Percentiles rank a stretch among this genome's conserved stretches.
Evolutionary conservation across 768 basidiomycete species (phyloP).

Genomic region (Agaricus subrufescens): DNA sequence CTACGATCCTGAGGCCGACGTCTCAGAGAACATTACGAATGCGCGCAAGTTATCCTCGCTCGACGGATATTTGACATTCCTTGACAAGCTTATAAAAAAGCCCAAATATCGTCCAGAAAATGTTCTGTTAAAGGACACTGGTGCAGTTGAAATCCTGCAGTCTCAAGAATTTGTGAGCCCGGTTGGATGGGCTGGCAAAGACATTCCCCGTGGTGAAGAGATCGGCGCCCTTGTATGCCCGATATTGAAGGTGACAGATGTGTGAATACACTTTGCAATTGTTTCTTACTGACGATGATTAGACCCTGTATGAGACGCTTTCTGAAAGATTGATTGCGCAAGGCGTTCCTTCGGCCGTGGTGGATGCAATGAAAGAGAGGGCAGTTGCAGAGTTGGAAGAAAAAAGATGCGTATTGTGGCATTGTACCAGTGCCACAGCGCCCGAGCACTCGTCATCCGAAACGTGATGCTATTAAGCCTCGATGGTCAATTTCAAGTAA

Average conservation of each 20-base stretch:
- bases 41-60: constrained; percentile 15
- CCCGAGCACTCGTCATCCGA: neutral
- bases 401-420: neutral
- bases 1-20: constrained; percentile 7
- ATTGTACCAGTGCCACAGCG: constrained; percentile 8
- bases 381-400: constrained; percentile 10
- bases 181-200: constrained; percentile 3
- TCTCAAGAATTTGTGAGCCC: constrained; percentile 2
- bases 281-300: neutral
- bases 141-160: neutral
- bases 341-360: neutral
- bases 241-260: constrained; percentile 8
- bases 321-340: neutral
- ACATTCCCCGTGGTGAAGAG: constrained; percentile 2
- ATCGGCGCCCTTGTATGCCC: constrained; percentile 1
- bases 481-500: neutral
- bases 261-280: neutral
- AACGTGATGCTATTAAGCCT: neutral
- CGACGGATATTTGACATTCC: constrained; percentile 18
- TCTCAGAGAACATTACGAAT: constrained; percentile 8
- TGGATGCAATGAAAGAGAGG: constrained; percentile 1
- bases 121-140: neutral
- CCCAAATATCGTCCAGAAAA: constrained; percentile 14
- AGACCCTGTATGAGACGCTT: constrained; percentile 2
- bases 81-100: constrained; percentile 15